phyloP scores from a whole-genome alignment of 1,284 basidiomycete species.

The Pseudozyma tsukubaensis region DNA sequence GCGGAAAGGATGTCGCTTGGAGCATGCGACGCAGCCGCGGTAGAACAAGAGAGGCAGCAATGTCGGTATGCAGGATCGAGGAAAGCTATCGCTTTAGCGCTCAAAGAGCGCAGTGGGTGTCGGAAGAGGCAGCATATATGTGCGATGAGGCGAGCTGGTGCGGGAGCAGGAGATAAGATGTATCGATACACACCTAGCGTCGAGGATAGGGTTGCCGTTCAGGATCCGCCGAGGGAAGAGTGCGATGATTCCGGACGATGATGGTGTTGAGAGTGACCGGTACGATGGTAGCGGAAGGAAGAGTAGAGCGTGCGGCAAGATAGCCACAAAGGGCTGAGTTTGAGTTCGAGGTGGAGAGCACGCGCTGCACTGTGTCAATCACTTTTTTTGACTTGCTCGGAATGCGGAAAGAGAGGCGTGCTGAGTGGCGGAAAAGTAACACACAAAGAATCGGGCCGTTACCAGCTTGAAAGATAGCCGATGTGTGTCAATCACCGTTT shows the following conservation, averaged over 20 bases:
- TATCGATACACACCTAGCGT: too few relatives aligned
- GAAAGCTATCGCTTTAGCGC: neutral
- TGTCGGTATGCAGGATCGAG: neutral
- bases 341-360: conserved; percentile 4
- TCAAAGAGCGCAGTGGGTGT: neutral
- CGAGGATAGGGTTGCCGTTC: too few relatives aligned
- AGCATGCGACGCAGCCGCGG: conserved; percentile 7
- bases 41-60: neutral
- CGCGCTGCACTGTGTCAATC: neutral
- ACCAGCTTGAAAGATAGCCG: too few relatives aligned
- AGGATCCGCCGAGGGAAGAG: neutral
- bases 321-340: conserved; percentile 21
- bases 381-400: conserved; percentile 8
- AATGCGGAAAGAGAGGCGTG: neutral
- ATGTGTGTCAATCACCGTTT: too few relatives aligned
- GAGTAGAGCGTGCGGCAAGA: neutral
- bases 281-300: neutral
- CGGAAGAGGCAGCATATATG: neutral
- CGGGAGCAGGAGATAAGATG: too few relatives aligned
- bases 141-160: neutral
- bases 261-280: neutral
- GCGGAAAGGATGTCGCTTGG: neutral
- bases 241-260: neutral
- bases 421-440: neutral
- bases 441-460: neutral